Evolutionary conservation across 306 rosid species (phyloP), one percentile per base, ranked within the genome.

Genomic region (Corylus americana): DNA sequence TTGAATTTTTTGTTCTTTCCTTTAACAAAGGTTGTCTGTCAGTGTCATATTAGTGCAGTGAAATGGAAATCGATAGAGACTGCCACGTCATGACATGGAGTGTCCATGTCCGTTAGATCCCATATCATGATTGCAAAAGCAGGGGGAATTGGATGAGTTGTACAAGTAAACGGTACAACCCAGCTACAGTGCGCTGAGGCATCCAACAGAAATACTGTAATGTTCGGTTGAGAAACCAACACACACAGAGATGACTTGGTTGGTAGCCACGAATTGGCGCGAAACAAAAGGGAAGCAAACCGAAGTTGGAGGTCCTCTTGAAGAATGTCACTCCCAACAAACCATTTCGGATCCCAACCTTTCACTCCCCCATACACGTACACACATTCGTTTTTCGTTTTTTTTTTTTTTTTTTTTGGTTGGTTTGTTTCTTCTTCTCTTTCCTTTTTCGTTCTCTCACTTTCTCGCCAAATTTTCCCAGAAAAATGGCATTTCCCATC

Each of bases 251-350:
- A 83, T 75, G 88, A 71, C 76, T 79, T 20, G 78, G 89, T 77
- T 82, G 53, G 89, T 49, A 77, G 77, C 97, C 98, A 92, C 89
- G 69, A 85, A 87, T 81, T 88, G 92, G 97, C 91, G 97, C 94
- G 97, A 85, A 92, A 87, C 86, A 61, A 82, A 82, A 82, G 97
- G 96, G 61, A 64, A 68, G 51, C 71, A 82, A 77, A 84, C 88
- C 98, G 96, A 94, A 86, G 75, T 87, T 85, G 79, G 82, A 88
- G 98, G 97, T 25, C 81, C 44, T 77, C 73, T 75, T 87, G 90
- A 90, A 91, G 88, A 89, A 88, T 92, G 93, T 87, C 92, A 79
- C 86, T 74, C 72, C 83, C 74, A 10, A 39, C 72, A 71, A 79
- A 16, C 79, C 94, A 74, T 79, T 83, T 68, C 72, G 53, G 77